phyloP scores from a whole-genome alignment of 2,329 filamentous ascomycete species.

The Aspergillus quadrilineatus region DNA sequence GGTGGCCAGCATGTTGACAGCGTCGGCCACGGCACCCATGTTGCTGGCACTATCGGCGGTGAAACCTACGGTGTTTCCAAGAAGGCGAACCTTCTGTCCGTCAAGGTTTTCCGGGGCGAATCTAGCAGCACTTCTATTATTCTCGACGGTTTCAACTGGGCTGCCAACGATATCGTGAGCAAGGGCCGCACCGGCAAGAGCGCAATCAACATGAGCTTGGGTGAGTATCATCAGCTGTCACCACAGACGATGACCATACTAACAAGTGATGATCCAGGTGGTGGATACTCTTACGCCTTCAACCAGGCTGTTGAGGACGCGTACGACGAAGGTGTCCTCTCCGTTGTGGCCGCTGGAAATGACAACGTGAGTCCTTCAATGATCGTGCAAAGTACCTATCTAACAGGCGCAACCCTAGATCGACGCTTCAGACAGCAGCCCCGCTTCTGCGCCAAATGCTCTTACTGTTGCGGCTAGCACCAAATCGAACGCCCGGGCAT shows the following conservation, averaged over 20 bases:
- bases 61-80: conserved; percentile 40
- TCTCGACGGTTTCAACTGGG: conserved; percentile 50
- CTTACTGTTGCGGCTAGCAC: conserved; percentile 45
- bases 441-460: conserved; percentile 40
- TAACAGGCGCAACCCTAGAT: conserved; percentile 15
- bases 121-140: conserved; percentile 47
- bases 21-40: conserved; percentile 42
- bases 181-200: conserved; percentile 31
- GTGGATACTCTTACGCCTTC: conserved; percentile 34
- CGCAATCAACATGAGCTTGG: conserved; percentile 39
- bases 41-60: conserved; percentile 38
- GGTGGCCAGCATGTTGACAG: conserved; percentile 26
- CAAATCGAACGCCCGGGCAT: conserved; percentile 32
- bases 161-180: conserved; percentile 30
- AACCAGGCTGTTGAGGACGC: conserved; percentile 41
- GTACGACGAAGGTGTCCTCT: conserved; percentile 38
- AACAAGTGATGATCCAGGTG: conserved; percentile 23
- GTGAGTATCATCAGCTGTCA: conserved; percentile 11
- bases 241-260: background rate
- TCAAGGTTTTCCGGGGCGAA: conserved; percentile 51
- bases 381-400: background rate
- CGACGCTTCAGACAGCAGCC: conserved; percentile 36
- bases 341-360: conserved; percentile 45
- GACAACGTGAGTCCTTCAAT: conserved; percentile 25
- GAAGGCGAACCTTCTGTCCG: conserved; percentile 42